Base-by-base conservation (phyloP, 371 early-diverging fungal species). In the Saksenaea oblongispora region DNA sequence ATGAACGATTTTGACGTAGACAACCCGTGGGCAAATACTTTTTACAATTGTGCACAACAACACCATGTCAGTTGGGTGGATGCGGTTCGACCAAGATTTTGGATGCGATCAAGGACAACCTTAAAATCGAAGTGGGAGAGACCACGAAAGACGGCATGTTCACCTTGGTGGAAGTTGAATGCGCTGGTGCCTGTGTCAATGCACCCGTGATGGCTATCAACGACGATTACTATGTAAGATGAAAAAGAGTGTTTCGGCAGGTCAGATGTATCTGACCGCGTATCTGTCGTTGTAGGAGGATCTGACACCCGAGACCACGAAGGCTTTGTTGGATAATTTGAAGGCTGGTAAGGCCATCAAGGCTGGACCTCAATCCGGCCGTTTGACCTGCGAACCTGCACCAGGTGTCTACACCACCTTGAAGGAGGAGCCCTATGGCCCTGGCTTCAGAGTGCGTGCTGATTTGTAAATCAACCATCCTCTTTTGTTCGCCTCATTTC, bases 181-280 rank as follows among this genome's bases (percentile, higher is more conserved):
- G 99, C 72, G 98, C 98, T 47, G 98, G 98, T 66, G 99, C 98
- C n/a, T 98, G 99, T 78, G 93, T 96, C 56, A 98, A 98, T 73
- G 98, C 98, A 17, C 99, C 98, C 11, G 97, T 98, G 11, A 78
- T 98, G 79, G 96, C 98, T 53, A 88, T 98, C 65, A 98, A 98
- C 77, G 98, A 98, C 66, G 97, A 97, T 67, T 97, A 96, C 82
- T 97, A 93, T 75, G 95, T 91, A 82, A 63, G 85, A 74, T 18
- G 28, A 35, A 22, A 15, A 17, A 17, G 27, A 11, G 47, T 28
- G 31, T 15, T 24, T 34, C 8, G n/a, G 8, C 28, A 51, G 34
- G 44, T 26, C 18, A 41, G 34, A 58, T 34, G 7, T 27, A 11
- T 41, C 15, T 27, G 31, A 44, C 37, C 58, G 15, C 39, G 34